Evolutionary conservation across 345 rosid genomes (phyloP), one percentile per base, ranked within the genome.

Genomic region (Leavenworthia alabamica): DNA sequence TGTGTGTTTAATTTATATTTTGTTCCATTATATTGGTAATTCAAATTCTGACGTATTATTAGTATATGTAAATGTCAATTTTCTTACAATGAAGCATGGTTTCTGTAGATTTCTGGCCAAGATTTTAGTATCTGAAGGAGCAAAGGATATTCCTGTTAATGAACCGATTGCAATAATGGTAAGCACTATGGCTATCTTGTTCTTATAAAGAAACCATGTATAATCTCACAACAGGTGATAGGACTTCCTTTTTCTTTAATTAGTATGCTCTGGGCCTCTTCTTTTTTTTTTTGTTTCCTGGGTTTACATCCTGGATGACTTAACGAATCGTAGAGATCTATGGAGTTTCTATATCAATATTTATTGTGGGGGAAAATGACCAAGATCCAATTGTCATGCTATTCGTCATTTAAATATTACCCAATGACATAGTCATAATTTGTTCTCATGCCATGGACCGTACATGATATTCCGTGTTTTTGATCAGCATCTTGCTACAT

Each of bases 61-160:
- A n/a, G 23, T 46, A 20, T 23, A 41, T 67, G 53, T 23, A 56
- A 32, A 42, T 19, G 20, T 63, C 59, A 41, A 40, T 56, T 71
- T 19, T 40, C 71, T 64, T 44, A 64, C 71, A 42, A 50, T 60
- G 57, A 54, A 53, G 46, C 44, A 8, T 61, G 66, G 32, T 66
- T 66, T 66, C 43, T 79, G 70, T 82, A 92, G 95, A 73, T 92
- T 65, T 82, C 72, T 92, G 82, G 98, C 95, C 39, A 92, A 86
- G 83, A 82, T 89, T 63, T 56, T 92, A 67, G 82, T 76, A 37
- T 81, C 89, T 48, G 96, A 89, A 60, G 98, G 98, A 68, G 76
- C 98, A 39, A 92, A 89, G 77, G 95, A 92, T 74, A 82, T 85
- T 46, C 82, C 93, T 70, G 89, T 92, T 24, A 93, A 95, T 69